phyloP scores from a whole-genome alignment of 2,329 filamentous ascomycete species.

The Penicillium sp. region DNA sequence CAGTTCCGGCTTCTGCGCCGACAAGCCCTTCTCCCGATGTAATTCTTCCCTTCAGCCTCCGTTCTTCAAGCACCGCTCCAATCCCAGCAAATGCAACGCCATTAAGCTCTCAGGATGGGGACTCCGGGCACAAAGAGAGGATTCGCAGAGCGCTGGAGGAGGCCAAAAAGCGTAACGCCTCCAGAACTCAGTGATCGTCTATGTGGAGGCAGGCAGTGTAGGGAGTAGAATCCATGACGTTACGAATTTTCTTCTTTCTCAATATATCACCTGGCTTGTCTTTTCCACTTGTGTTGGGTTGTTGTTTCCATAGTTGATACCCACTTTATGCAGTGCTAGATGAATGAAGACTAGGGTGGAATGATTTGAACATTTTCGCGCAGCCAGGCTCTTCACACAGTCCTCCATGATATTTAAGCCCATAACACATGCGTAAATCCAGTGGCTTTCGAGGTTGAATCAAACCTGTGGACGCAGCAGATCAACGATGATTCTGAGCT shows the following conservation, averaged over 20 bases:
- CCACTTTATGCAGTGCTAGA: conserved; percentile 9
- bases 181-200: conserved; percentile 23
- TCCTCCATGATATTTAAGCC: not conserved
- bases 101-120: conserved; percentile 22
- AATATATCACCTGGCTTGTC: conserved; percentile 9
- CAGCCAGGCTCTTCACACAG: not conserved
- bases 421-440: not conserved
- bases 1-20: conserved; percentile 13
- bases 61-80: conserved; percentile 27
- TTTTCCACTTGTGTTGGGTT: not conserved
- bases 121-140: conserved; percentile 49
- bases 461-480: not conserved
- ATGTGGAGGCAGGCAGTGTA: not conserved
- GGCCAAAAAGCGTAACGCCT: conserved; percentile 56
- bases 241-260: conserved; percentile 22
- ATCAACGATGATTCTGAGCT: not conserved
- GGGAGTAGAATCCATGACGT: conserved; percentile 12
- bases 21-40: conserved; percentile 15
- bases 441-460: not conserved
- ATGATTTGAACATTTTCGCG: conserved; percentile 1
- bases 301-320: conserved; percentile 8
- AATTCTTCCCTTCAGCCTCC: conserved; percentile 26
- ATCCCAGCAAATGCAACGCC: conserved; percentile 7
- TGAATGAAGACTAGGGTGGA: conserved; percentile 8
- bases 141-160: conserved; percentile 54